phyloP scores from a whole-genome alignment of 176 grass and related monocot genomes.

The Tuctoria greenei region DNA sequence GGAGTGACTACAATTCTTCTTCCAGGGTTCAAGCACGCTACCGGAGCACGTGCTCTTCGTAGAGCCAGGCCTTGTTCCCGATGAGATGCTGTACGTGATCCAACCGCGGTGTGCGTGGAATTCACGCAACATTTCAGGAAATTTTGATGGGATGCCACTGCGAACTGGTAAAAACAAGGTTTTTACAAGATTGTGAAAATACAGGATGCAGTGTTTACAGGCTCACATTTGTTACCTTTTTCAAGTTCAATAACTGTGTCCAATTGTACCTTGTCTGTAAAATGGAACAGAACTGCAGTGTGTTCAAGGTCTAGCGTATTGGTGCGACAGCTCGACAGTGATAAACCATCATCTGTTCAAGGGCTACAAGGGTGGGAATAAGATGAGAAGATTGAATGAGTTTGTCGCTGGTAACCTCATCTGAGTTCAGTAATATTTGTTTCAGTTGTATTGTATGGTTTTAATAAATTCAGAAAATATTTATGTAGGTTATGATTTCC shows the following conservation, averaged over 20 bases:
- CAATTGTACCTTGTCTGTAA: not conserved
- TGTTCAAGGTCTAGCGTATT: slow-evolving; percentile 33
- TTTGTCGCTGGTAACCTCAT: slow-evolving; percentile 47
- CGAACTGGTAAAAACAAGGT: slow-evolving; percentile 22
- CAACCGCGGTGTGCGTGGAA: slow-evolving; percentile 13
- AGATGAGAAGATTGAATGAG: slow-evolving; percentile 44
- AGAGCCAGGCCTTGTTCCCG: slow-evolving; percentile 39
- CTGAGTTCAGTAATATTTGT: not conserved
- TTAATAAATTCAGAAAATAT: not conserved
- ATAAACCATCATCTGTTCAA: slow-evolving; percentile 46
- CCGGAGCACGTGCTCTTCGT: slow-evolving; percentile 39
- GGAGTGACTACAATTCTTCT: not conserved
- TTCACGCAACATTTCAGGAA: slow-evolving; percentile 13
- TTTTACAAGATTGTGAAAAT: not conserved
- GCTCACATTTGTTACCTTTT: not conserved
- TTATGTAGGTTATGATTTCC: slow-evolving; percentile 63
- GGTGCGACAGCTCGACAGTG: slow-evolving; percentile 43
- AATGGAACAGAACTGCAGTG: slow-evolving; percentile 48
- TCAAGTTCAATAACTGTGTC: not conserved
- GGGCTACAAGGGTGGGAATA: slow-evolving; percentile 54
- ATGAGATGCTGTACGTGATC: slow-evolving; percentile 35
- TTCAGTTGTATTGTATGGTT: not conserved
- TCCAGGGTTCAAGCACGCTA: slow-evolving; percentile 35
- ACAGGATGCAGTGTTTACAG: not conserved
- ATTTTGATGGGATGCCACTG: slow-evolving; percentile 19